These are phyloP conservation scores for Nephelium lappaceum DNA, from an alignment of 345 rosid species.

Conservation along the genomic window DNA sequence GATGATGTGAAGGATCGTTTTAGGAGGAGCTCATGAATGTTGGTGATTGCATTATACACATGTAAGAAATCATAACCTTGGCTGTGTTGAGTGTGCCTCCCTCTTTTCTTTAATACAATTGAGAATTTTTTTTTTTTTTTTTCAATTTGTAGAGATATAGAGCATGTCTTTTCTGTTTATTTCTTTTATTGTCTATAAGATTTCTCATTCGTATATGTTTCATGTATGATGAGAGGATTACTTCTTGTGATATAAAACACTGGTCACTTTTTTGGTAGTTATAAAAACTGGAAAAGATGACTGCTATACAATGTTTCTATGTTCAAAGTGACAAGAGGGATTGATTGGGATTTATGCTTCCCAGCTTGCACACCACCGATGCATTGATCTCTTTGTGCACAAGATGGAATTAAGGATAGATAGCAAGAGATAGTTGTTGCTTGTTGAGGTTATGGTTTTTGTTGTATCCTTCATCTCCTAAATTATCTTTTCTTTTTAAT, in stretches of 20 bases:
- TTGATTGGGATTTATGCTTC: slow-evolving; percentile 96
- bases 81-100: not conserved
- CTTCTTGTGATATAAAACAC: slow-evolving; percentile 3
- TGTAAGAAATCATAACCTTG: too few relatives aligned
- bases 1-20: too few relatives aligned
- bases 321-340: slow-evolving; percentile 94
- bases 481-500: too few relatives aligned
- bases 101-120: not conserved
- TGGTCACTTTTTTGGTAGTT: slow-evolving; percentile 10
- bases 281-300: slow-evolving; percentile 32
- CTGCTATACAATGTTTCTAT: slow-evolving; percentile 95
- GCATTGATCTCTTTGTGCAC: slow-evolving; percentile 95
- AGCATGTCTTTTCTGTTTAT: slow-evolving; percentile 8
- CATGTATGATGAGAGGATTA: not conserved
- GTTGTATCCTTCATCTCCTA: too few relatives aligned
- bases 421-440: too few relatives aligned
- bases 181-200: not conserved
- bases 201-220: not conserved
- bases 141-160: slow-evolving; percentile 1
- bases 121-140: not conserved
- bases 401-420: too few relatives aligned
- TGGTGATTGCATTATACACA: too few relatives aligned
- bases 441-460: too few relatives aligned
- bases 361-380: slow-evolving; percentile 91
- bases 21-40: too few relatives aligned